Evolutionary conservation across 2,329 filamentous ascomycete species (phyloP).

Genomic region (Ustulina deusta): DNA sequence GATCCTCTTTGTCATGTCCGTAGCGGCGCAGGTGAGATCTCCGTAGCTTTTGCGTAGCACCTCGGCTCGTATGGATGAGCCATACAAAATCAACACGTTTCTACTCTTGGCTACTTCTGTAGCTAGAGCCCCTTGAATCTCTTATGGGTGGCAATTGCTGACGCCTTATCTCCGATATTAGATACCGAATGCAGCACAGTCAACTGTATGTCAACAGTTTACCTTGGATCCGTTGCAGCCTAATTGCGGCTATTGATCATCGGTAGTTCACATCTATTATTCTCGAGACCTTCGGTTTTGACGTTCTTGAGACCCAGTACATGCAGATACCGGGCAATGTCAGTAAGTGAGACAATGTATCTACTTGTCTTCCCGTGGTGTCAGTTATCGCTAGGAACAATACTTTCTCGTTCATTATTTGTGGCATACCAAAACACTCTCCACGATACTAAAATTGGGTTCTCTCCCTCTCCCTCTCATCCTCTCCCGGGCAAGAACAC

Average conservation of each 20-base stretch:
- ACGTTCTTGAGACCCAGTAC: constrained; percentile 64
- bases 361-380: background rate
- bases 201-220: constrained; percentile 52
- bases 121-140: background rate
- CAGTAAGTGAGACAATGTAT: constrained; percentile 36
- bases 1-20: constrained; percentile 66
- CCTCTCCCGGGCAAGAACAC: background rate
- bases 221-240: background rate
- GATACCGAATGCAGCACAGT: constrained; percentile 68
- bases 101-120: background rate
- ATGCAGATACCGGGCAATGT: constrained; percentile 72
- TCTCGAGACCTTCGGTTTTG: constrained; percentile 52
- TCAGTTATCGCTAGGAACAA: too few relatives aligned
- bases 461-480: too few relatives aligned
- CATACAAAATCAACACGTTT: background rate
- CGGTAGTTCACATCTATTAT: constrained; percentile 48
- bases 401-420: background rate
- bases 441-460: background rate
- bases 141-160: background rate
- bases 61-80: background rate
- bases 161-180: background rate
- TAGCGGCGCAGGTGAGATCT: constrained; percentile 58
- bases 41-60: background rate
- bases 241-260: background rate
- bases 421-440: too few relatives aligned